Evolutionary conservation across 106 monocot genomes (phyloP).

Genomic region (Chionographis japonica): DNA sequence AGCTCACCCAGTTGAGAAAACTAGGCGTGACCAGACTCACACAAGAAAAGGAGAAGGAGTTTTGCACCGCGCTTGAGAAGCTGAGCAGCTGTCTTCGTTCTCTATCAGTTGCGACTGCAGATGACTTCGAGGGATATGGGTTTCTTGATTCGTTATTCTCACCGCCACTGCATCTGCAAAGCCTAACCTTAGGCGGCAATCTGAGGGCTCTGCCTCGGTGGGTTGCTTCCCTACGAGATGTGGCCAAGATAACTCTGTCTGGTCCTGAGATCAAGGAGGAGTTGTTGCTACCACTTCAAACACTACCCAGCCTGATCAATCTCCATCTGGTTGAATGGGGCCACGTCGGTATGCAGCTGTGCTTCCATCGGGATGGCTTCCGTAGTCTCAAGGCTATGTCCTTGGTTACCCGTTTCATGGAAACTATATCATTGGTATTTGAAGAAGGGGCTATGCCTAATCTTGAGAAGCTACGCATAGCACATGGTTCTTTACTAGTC

Average conservation of each 20-base stretch:
- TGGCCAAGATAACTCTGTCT: not conserved
- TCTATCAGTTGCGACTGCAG: not conserved
- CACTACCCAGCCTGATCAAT: not conserved
- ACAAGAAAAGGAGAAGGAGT: not conserved
- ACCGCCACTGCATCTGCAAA: slow-evolving; percentile 11
- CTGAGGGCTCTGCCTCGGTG: slow-evolving; percentile 6
- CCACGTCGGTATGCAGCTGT: not conserved
- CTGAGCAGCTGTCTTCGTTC: slow-evolving; percentile 2
- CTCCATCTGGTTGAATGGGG: not conserved
- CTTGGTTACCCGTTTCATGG: not conserved
- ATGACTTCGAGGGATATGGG: not conserved
- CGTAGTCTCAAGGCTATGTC: not conserved
- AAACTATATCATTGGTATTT: not conserved
- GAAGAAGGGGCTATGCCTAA: not conserved
- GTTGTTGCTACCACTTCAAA: not conserved
- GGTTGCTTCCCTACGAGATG: not conserved
- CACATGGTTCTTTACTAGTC: too few relatives aligned
- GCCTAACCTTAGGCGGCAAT: not conserved
- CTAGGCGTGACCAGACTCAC: not conserved
- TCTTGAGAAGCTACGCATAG: not conserved
- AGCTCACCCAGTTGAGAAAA: slow-evolving; percentile 8
- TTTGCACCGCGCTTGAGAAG: not conserved
- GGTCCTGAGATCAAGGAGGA: not conserved
- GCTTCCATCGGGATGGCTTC: not conserved
- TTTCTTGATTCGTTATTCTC: not conserved